Percentiles rank a stretch among this genome's conserved stretches.
These are phyloP conservation scores for Gossypium gossypioides DNA, from an alignment of 441 rosid species.

Conservation along the genomic window DNA sequence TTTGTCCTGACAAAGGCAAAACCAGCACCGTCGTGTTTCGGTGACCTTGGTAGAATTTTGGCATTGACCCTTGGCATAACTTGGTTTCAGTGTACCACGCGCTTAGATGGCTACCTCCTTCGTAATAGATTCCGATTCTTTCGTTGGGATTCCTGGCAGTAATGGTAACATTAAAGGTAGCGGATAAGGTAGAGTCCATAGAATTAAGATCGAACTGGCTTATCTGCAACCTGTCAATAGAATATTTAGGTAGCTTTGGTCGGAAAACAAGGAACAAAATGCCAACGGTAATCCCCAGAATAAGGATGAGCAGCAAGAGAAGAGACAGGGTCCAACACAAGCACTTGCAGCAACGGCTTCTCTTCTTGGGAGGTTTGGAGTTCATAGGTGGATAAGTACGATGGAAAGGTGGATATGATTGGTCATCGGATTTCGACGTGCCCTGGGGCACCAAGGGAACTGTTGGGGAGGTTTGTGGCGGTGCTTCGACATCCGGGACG, in stretches of 20 bases:
- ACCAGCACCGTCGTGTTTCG: constrained; percentile 58
- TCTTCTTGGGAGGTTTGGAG: constrained; percentile 44
- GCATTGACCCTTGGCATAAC: constrained; percentile 62
- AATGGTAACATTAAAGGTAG: constrained; percentile 51
- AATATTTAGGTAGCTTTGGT: constrained; percentile 67
- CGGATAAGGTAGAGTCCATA: constrained; percentile 36
- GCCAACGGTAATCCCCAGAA: constrained; percentile 36
- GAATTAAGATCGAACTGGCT: constrained; percentile 34
- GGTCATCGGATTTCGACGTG: constrained; percentile 36
- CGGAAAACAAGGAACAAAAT: constrained; percentile 61
- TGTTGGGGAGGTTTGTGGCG: constrained; percentile 24
- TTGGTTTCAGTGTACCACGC: constrained; percentile 41
- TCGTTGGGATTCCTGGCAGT: constrained; percentile 64
- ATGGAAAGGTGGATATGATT: constrained; percentile 25
- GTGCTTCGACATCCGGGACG: constrained; percentile 41
- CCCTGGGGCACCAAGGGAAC: constrained; percentile 46
- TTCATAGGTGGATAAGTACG: constrained; percentile 35
- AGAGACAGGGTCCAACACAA: constrained; percentile 58
- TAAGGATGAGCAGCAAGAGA: constrained; percentile 37
- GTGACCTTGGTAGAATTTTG: constrained; percentile 87
- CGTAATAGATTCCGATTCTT: constrained; percentile 71
- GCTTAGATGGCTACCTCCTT: constrained; percentile 58
- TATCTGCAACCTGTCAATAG: constrained; percentile 47
- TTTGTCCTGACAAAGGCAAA: constrained; percentile 47
- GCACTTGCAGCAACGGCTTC: constrained; percentile 52